phyloP scores from a whole-genome alignment of 2,329 filamentous ascomycete genomes.

The Penicillium hesseltinei region DNA sequence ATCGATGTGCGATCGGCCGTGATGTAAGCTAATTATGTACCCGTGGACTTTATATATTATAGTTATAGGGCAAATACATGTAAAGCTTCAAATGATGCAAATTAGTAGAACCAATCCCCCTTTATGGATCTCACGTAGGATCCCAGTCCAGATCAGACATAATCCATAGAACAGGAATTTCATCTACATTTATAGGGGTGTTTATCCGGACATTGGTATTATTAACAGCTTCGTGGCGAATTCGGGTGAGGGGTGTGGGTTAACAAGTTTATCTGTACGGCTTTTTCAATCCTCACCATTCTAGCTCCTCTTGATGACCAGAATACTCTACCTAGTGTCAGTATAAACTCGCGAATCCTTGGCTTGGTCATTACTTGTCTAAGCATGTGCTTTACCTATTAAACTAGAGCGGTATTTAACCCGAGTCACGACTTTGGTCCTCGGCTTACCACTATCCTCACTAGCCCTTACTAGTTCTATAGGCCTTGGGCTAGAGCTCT shows the following conservation, averaged over 20 bases:
- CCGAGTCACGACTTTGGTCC: slow-evolving; percentile 53
- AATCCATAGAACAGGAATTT: not conserved
- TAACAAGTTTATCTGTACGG: slow-evolving; percentile 25
- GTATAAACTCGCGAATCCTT: slow-evolving; percentile 51
- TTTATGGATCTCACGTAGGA: not conserved
- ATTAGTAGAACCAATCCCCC: not conserved
- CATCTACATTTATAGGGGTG: no score
- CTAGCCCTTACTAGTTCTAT: slow-evolving; percentile 48
- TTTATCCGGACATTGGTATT: no score
- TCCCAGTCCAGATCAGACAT: not conserved
- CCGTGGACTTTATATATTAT: not conserved
- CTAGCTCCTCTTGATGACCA: slow-evolving; percentile 49
- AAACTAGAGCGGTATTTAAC: slow-evolving; percentile 51
- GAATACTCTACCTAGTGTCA: slow-evolving; percentile 50
- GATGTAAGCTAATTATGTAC: not conserved
- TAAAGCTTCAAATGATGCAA: no score
- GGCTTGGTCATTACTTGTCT: slow-evolving; percentile 42
- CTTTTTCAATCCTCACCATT: slow-evolving; percentile 43
- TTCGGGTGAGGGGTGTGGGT: slow-evolving; percentile 42
- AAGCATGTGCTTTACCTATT: slow-evolving; percentile 43
- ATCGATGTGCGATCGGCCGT: not conserved
- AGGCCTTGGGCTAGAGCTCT: slow-evolving; percentile 42
- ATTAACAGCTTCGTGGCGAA: no score
- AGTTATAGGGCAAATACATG: not conserved
- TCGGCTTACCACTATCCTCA: slow-evolving; percentile 46